Base-by-base conservation (phyloP, 1,284 basidiomycete genomes). In the Puccinia horiana region DNA sequence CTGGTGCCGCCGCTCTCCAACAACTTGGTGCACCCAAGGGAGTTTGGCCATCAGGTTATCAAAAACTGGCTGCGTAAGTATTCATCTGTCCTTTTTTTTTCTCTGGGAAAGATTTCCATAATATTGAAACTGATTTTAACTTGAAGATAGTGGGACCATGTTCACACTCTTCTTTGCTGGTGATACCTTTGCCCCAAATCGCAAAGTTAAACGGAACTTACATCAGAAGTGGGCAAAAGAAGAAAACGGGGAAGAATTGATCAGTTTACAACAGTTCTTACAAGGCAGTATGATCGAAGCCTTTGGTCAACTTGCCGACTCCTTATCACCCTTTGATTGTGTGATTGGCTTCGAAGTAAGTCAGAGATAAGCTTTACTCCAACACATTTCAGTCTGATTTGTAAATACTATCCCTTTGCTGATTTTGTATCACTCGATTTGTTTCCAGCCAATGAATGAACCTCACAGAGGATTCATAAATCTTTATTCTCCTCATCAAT, bases 391-490 rank as follows among this genome's bases (percentile, higher is more conserved):
- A 1, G 0, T 14, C 49, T 18, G 11, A 23, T 32, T 32, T 40
- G 14, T 16, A 18, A 52, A 83, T 83, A 84, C 42, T 42, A 9
- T 18, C 18, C 6, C 63, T 23, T 23, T 67, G 20, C 63, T 42
- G 42, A 67, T 40, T 42, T 63, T 35, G 23, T 32, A 72, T 20
- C 23, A 20, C 26, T 14, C 26, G 47, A 3, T 32, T 61, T 63
- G 12, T 44, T 35, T 26, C 23, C 73, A 84, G 84, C 85, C 85
- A 23, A 93, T 98, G 90, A 99, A 99, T 85, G 96, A 99, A 87
- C 96, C 96, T 0, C 96, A 99, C 88, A 90, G 92, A 85, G 97
- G 96, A 35, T 97, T 95, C 86, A 91, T 97, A 83, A 91, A 93
- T 81, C 88, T 96, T 2, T 89, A 91, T 58, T 94, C 94, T 2